Conservation (phyloP, 805 yeast species). For the Candida tammaniensis region DNA sequence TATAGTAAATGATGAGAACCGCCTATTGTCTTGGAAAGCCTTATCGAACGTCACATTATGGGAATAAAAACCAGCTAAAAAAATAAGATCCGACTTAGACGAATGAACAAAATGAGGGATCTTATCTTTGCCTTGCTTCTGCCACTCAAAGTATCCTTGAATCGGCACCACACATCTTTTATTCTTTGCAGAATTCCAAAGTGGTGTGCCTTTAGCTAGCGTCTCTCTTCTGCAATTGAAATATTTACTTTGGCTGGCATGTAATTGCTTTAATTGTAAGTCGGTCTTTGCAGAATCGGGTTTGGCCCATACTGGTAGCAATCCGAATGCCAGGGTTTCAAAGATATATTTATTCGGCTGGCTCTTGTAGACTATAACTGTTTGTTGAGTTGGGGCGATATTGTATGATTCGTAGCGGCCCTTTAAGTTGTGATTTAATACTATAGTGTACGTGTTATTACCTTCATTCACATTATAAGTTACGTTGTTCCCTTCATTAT, state of each 20-base stretch:
- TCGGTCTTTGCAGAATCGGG: conserved; percentile 29
- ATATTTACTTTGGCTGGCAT: conserved; percentile 42
- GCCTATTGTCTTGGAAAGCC: conserved; percentile 15
- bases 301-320: conserved; percentile 67
- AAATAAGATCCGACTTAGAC: conserved; percentile 51
- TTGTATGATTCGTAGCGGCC: conserved; percentile 46
- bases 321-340: conserved; percentile 75
- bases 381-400: conserved; percentile 57
- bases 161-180: conserved; percentile 75
- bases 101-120: conserved; percentile 66
- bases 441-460: conserved; percentile 1
- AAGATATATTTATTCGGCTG: conserved; percentile 18
- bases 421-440: conserved; percentile 7
- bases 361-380: conserved; percentile 37
- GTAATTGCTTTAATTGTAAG: conserved; percentile 28
- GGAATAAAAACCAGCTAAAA: conserved; percentile 52
- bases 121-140: conserved; percentile 36
- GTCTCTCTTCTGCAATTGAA: conserved; percentile 78
- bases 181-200: conserved; percentile 57
- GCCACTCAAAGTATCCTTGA: conserved; percentile 89
- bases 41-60: conserved; percentile 31
- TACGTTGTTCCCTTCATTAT: background rate
- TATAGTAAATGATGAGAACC: conserved; percentile 57
- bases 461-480: background rate
- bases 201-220: conserved; percentile 40